Percentiles rank a stretch among this genome's conserved stretches.
Conservation (phyloP, 176 grass and related monocot genomes). For the Oryza brachyantha region DNA sequence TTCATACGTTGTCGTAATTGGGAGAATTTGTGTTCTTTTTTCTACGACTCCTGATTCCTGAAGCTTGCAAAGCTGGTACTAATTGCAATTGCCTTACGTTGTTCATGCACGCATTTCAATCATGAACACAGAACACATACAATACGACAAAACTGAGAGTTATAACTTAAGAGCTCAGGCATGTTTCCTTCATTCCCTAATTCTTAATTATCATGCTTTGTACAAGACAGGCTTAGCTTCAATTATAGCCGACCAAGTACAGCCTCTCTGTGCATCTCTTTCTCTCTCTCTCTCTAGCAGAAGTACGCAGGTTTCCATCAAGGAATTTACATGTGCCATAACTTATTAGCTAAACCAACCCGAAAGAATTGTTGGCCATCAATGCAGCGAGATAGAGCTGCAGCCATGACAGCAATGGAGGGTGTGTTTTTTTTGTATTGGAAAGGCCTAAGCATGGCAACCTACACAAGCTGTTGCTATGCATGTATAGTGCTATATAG, state of each 20-base stretch:
- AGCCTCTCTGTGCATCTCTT: background rate
- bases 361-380: conserved; percentile 44
- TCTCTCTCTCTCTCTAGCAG: background rate
- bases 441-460: conserved; percentile 35
- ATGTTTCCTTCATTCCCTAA: background rate
- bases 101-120: background rate
- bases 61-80: background rate
- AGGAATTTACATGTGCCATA: conserved; percentile 22
- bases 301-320: background rate
- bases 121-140: too few species aligned
- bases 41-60: background rate
- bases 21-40: background rate
- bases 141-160: background rate
- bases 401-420: conserved; percentile 26
- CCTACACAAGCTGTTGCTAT: conserved; percentile 51
- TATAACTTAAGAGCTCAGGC: background rate
- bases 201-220: background rate
- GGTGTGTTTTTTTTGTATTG: conserved; percentile 12
- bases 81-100: background rate
- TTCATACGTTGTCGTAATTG: background rate
- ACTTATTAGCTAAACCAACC: conserved; percentile 37
- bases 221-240: background rate
- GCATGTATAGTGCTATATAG: conserved; percentile 43
- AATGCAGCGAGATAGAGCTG: conserved; percentile 13
- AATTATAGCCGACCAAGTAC: background rate